A percentile compares a stretch with the other conserved stretches of the same genome.
Evolutionary conservation across 2,329 filamentous ascomycete species (phyloP).

Genomic region (Pseudogymnoascus sp.): DNA sequence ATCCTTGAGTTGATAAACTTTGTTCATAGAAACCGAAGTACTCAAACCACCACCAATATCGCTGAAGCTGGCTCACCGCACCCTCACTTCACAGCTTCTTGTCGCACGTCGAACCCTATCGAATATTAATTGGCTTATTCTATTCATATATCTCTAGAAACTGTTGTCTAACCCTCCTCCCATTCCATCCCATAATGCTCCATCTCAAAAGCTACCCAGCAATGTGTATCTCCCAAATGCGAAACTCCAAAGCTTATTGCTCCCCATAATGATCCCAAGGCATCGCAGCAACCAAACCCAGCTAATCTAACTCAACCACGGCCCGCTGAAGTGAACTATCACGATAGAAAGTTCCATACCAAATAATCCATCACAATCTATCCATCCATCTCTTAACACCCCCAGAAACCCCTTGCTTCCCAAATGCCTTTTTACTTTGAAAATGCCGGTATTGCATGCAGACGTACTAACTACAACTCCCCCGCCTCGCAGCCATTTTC

Average conservation of each 20-base stretch:
- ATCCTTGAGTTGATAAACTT: neutral
- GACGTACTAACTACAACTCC: slow-evolving; percentile 1
- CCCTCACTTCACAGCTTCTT: neutral
- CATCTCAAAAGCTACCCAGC: neutral
- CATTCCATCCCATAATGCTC: neutral
- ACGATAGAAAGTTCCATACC: neutral
- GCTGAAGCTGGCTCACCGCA: neutral
- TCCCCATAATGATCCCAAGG: neutral
- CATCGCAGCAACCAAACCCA: neutral
- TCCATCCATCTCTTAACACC: neutral
- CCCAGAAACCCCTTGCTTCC: neutral
- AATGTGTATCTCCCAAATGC: neutral
- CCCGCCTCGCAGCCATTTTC: neutral
- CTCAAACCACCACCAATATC: neutral
- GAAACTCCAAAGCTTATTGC: neutral
- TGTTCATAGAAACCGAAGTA: neutral
- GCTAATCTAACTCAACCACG: neutral
- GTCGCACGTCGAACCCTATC: neutral
- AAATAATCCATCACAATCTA: slow-evolving; percentile 4
- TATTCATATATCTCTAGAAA: neutral
- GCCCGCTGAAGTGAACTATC: neutral
- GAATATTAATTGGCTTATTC: slow-evolving; percentile 6
- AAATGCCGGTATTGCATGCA: slow-evolving; percentile 4
- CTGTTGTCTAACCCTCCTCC: slow-evolving; percentile 6
- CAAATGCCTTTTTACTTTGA: neutral